These are phyloP conservation scores for Colletotrichum viniferum DNA, from an alignment of 2,329 filamentous ascomycete genomes.

Conservation along the genomic window DNA sequence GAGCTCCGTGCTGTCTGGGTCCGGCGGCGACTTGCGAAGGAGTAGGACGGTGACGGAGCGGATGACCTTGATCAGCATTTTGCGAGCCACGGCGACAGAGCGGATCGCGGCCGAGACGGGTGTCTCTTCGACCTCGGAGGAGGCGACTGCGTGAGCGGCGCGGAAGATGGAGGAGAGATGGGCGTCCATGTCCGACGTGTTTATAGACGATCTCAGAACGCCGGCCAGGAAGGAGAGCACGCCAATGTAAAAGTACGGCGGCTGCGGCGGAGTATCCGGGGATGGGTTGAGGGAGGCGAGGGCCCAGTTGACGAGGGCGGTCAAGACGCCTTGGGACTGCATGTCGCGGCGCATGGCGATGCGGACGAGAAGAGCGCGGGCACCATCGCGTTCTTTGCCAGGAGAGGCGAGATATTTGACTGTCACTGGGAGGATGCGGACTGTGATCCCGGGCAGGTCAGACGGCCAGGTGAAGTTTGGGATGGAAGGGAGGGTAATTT, in stretches of 20 bases:
- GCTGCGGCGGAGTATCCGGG: slow-evolving; percentile 39
- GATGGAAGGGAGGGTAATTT: slow-evolving; percentile 46
- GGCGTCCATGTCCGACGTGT: slow-evolving; percentile 74
- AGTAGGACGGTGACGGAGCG: slow-evolving; percentile 74
- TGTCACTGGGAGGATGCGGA: slow-evolving; percentile 73
- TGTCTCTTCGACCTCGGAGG: slow-evolving; percentile 46
- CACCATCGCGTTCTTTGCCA: slow-evolving; percentile 88
- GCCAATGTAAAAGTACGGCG: slow-evolving; percentile 79
- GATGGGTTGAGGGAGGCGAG: slow-evolving; percentile 61
- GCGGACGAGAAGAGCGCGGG: slow-evolving; percentile 81
- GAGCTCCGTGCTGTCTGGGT: slow-evolving; percentile 51
- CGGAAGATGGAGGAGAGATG: slow-evolving; percentile 71
- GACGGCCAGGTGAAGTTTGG: slow-evolving; percentile 58
- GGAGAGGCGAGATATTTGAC: slow-evolving; percentile 74
- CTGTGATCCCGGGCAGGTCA: slow-evolving; percentile 71
- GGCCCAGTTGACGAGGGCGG: slow-evolving; percentile 73
- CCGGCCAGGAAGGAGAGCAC: slow-evolving; percentile 80
- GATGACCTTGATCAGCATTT: slow-evolving; percentile 83
- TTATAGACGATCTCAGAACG: slow-evolving; percentile 70
- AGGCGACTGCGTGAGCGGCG: slow-evolving; percentile 63
- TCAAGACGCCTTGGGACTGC: slow-evolving; percentile 75
- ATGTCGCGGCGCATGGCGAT: slow-evolving; percentile 87
- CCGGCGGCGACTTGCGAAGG: slow-evolving; percentile 54
- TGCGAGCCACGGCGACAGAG: slow-evolving; percentile 80
- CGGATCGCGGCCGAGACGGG: slow-evolving; percentile 58